A percentile compares a stretch with the other conserved stretches of the same genome.
Evolutionary conservation across 495 filamentous ascomycete species (phyloP).

Genomic region (Amphirosellinia nigrospora): DNA sequence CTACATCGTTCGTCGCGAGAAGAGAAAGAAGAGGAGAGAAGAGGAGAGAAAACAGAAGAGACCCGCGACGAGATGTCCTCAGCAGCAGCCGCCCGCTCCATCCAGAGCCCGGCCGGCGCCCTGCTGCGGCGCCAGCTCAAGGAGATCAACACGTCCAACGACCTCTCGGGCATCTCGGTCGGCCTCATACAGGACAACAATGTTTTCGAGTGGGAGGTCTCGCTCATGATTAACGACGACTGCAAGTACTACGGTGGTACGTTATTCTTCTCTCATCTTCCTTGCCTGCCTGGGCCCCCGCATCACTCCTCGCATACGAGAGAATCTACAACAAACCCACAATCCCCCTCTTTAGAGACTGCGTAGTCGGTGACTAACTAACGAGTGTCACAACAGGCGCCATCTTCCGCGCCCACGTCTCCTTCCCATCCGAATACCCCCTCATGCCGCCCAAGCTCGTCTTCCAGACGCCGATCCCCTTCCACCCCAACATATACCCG

Average conservation of each 20-base stretch:
- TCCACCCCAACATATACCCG: constrained; percentile 95
- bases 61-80: too few species aligned
- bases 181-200: constrained; percentile 84
- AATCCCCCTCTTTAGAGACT: too few species aligned
- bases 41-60: too few species aligned
- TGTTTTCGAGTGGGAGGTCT: constrained; percentile 99
- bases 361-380: neutral
- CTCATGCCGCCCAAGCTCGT: constrained; percentile 89
- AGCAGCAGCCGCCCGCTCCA: neutral
- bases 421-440: constrained; percentile 84
- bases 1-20: too few species aligned
- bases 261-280: constrained; percentile 22
- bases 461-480: constrained; percentile 82
- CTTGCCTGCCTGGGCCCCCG: neutral
- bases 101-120: constrained; percentile 61
- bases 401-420: constrained; percentile 83
- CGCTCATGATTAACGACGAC: constrained; percentile 98
- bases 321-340: too few species aligned
- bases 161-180: constrained; percentile 92
- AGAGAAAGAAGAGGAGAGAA: too few species aligned
- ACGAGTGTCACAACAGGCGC: constrained; percentile 63
- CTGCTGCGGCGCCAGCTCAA: constrained; percentile 86
- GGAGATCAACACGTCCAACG: constrained; percentile 89
- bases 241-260: constrained; percentile 90
- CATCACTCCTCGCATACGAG: too few species aligned